Evolutionary conservation across 2,329 filamentous ascomycete species (phyloP).

Genomic region (Xylariaceae sp.): DNA sequence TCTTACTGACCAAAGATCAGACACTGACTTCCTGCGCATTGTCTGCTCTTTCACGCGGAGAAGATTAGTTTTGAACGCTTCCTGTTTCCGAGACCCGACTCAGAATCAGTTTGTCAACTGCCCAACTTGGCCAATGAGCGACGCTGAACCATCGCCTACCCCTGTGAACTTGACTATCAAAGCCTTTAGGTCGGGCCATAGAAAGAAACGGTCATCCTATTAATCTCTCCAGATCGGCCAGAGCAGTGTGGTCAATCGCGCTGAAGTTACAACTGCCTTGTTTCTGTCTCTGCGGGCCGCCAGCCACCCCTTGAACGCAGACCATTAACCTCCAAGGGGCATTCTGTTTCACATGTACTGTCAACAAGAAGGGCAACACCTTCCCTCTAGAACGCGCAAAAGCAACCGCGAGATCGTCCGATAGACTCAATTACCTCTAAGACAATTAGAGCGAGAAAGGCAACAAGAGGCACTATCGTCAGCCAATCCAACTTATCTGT

Average conservation of each 20-base stretch:
- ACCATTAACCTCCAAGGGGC: constrained; percentile 15
- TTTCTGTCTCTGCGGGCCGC: constrained; percentile 19
- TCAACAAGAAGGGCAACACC: constrained; percentile 12
- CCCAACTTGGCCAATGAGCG: constrained; percentile 29
- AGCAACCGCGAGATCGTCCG: constrained; percentile 20
- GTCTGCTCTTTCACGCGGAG: constrained; percentile 18
- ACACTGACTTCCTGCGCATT: constrained; percentile 6
- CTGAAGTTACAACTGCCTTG: constrained; percentile 23
- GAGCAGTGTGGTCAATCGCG: constrained; percentile 21
- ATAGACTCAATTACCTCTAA: constrained; percentile 26
- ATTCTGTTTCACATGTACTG: constrained; percentile 28
- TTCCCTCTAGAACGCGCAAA: constrained; percentile 12
- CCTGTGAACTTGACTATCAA: constrained; percentile 30
- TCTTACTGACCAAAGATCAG: constrained; percentile 10
- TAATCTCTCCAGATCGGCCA: constrained; percentile 26
- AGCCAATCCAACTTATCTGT: constrained; percentile 11
- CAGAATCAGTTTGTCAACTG: constrained; percentile 34
- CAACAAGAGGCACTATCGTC: constrained; percentile 12
- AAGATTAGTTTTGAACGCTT: constrained; percentile 29
- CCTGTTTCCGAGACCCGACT: constrained; percentile 36
- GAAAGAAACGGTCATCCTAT: constrained; percentile 31
- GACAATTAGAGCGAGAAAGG: constrained; percentile 24
- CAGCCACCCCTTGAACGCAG: constrained; percentile 11
- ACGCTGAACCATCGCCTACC: constrained; percentile 19
- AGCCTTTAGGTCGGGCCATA: constrained; percentile 26